A percentile compares a stretch with the other conserved stretches of the same genome.
These are phyloP conservation scores for Pyracantha coccinea DNA, from an alignment of 331 rosid species.

Conservation along the genomic window DNA sequence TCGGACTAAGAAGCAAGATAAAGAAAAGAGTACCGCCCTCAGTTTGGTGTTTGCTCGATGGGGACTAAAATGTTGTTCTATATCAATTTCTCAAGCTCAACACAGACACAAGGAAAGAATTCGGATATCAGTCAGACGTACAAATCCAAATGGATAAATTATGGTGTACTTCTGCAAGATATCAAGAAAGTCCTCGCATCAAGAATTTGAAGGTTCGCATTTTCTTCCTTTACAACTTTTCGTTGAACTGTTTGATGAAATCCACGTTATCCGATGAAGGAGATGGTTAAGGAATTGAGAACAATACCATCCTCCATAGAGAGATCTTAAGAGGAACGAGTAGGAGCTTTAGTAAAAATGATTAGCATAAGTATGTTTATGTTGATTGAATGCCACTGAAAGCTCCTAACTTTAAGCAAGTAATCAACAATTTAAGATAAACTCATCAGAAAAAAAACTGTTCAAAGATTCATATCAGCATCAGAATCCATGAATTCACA, in stretches of 20 bases:
- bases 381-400: not conserved
- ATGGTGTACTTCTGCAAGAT: not conserved
- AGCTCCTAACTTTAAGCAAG: not conserved
- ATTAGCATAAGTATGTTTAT: constrained; percentile 40
- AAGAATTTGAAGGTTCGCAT: constrained; percentile 92
- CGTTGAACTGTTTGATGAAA: constrained; percentile 96
- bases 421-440: no score
- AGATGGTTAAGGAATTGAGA: constrained; percentile 89
- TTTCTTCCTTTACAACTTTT: constrained; percentile 97
- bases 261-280: constrained; percentile 93
- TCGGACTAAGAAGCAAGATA: no score
- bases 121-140: constrained; percentile 20
- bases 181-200: constrained; percentile 52
- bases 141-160: not conserved
- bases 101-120: constrained; percentile 10
- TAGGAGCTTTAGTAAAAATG: constrained; percentile 72
- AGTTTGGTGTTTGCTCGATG: no score
- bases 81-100: constrained; percentile 14
- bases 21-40: no score
- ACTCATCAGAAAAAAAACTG: no score
- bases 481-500: no score
- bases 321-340: constrained; percentile 94
- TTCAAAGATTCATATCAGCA: no score
- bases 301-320: constrained; percentile 98
- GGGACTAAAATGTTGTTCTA: no score